These are phyloP conservation scores for Eragrostis curvula DNA, from an alignment of 176 grass and related monocot genomes.

Conservation along the genomic window DNA sequence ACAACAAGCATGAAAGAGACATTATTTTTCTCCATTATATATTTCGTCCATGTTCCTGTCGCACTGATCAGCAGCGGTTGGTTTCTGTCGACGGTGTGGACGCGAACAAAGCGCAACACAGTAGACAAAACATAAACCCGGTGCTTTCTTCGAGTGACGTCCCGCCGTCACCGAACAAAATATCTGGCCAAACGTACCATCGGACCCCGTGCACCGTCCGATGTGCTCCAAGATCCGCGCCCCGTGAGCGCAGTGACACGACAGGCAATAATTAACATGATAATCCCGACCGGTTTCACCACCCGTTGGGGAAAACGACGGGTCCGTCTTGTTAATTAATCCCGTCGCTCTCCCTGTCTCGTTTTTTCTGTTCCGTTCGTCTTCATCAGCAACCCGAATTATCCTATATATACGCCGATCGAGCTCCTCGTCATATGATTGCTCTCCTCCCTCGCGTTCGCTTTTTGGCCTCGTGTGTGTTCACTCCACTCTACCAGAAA, in stretches of 20 bases:
- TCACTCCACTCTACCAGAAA: conserved; percentile 20
- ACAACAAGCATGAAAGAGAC: not conserved
- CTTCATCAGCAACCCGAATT: no score
- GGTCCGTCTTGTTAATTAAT: not conserved
- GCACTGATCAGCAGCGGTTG: not conserved
- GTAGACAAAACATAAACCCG: not conserved
- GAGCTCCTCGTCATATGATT: no score
- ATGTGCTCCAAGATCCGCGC: no score
- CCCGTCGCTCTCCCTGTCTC: not conserved
- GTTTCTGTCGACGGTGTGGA: not conserved
- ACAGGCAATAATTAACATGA: conserved; percentile 16
- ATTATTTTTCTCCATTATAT: not conserved
- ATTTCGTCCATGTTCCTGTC: not conserved
- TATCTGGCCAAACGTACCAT: no score
- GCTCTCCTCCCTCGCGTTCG: not conserved
- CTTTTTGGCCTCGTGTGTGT: not conserved
- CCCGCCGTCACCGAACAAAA: not conserved
- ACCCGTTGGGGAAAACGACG: conserved; percentile 20
- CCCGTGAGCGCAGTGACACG: conserved; percentile 8
- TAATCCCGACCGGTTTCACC: conserved; percentile 27
- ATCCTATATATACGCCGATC: no score
- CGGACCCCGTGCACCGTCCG: no score
- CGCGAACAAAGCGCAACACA: not conserved
- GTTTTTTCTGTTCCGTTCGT: no score
- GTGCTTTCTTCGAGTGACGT: not conserved